Percentiles rank a stretch among this genome's conserved stretches.
Evolutionary conservation across 2,329 filamentous ascomycete species (phyloP).

Genomic region (Botryotinia calthae): DNA sequence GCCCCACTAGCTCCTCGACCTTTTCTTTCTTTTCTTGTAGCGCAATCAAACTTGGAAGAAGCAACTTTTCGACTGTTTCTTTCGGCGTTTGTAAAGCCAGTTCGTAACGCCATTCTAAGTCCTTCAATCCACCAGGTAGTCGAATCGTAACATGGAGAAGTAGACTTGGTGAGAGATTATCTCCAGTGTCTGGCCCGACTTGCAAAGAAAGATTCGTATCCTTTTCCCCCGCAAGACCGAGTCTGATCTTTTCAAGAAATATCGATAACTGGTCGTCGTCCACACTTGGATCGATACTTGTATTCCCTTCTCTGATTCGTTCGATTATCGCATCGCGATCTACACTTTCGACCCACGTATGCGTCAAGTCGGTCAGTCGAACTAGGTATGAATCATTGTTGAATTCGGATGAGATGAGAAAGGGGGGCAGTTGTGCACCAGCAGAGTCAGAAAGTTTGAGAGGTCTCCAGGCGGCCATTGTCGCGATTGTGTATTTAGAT

Average conservation of each 20-base stretch:
- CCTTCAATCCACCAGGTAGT: conserved; percentile 60
- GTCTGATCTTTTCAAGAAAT: conserved; percentile 61
- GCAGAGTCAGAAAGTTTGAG: conserved; percentile 27
- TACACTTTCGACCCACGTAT: conserved; percentile 69
- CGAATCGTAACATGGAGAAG: conserved; percentile 52
- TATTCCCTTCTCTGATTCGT: conserved; percentile 60
- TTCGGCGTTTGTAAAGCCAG: conserved; percentile 44
- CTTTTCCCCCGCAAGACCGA: conserved; percentile 48
- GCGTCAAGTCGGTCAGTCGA: conserved; percentile 67
- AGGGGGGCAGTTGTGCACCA: conserved; percentile 49
- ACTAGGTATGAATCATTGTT: conserved; percentile 58
- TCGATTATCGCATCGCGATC: conserved; percentile 59
- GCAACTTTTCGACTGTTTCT: conserved; percentile 46
- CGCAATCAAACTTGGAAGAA: conserved; percentile 46
- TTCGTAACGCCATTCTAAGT: conserved; percentile 63
- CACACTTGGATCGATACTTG: conserved; percentile 68
- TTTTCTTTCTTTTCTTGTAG: conserved; percentile 43
- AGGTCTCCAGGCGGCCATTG: conserved; percentile 33
- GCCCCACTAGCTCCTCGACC: conserved; percentile 46
- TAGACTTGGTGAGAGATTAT: conserved; percentile 40
- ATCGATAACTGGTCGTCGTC: conserved; percentile 63
- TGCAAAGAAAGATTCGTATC: conserved; percentile 45
- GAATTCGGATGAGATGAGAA: conserved; percentile 62
- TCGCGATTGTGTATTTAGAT: background rate
- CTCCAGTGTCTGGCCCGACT: conserved; percentile 33